These are phyloP conservation scores for Rhizophagus sp. DNA, from an alignment of 192 early-diverging fungal species.

Conservation along the genomic window DNA sequence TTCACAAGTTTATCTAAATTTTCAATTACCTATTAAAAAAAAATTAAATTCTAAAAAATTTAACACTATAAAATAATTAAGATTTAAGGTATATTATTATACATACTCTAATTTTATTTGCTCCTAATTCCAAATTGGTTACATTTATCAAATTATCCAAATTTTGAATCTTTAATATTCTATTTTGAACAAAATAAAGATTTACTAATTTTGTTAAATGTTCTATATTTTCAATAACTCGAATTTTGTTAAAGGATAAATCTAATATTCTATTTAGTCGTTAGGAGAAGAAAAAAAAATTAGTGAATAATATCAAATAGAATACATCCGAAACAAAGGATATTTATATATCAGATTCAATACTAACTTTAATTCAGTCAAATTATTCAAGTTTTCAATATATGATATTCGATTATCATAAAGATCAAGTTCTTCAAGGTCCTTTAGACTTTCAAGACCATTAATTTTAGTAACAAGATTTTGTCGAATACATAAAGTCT, in stretches of 20 bases:
- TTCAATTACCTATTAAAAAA: constrained; percentile 63
- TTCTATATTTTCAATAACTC: constrained; percentile 69
- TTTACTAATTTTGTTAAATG: constrained; percentile 63
- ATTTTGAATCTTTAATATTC: constrained; percentile 81
- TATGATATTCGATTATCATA: constrained; percentile 93
- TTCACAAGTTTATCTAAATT: constrained; percentile 78
- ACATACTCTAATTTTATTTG: constrained; percentile 86
- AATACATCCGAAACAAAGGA: not conserved
- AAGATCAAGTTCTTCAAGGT: constrained; percentile 83
- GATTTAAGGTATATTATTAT: not conserved
- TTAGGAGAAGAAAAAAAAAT: not conserved
- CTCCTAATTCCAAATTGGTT: constrained; percentile 90
- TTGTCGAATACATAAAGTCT: constrained; percentile 81
- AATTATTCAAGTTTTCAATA: constrained; percentile 63
- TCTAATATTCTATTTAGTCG: constrained; percentile 60
- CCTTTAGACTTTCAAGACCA: constrained; percentile 52
- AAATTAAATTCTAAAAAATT: not conserved
- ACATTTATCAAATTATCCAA: constrained; percentile 65
- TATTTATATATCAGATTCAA: not conserved
- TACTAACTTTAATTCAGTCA: constrained; percentile 63
- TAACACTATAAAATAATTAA: not conserved
- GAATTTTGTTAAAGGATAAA: constrained; percentile 96
- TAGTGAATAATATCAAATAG: not conserved
- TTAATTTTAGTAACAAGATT: constrained; percentile 78
- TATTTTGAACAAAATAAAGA: constrained; percentile 93